Evolutionary conservation across 2,329 filamentous ascomycete species (phyloP).

Genomic region (Balansia obtecta): DNA sequence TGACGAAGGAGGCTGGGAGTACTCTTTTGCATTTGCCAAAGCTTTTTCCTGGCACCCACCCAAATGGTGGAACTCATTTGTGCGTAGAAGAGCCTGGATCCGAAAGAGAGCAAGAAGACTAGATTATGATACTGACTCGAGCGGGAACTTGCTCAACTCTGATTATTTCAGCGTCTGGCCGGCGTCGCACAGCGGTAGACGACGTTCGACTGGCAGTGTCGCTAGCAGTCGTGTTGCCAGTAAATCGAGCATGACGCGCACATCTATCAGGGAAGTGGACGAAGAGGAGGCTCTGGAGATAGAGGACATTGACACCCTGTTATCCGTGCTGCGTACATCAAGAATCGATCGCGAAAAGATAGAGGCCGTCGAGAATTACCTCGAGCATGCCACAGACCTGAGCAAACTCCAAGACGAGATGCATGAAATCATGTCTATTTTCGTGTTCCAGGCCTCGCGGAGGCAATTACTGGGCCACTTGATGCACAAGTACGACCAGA

Average conservation of each 20-base stretch:
- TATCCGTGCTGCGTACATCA: conserved; percentile 53
- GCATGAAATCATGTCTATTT: conserved; percentile 72
- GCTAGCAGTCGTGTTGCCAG: conserved; percentile 20
- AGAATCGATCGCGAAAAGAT: conserved; percentile 88
- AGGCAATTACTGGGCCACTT: conserved; percentile 62
- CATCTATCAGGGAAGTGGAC: conserved; percentile 29
- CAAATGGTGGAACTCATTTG: conserved; percentile 89
- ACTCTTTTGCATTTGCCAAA: conserved; percentile 74
- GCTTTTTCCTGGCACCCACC: conserved; percentile 77
- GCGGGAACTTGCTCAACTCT: conserved; percentile 55
- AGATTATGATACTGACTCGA: conserved; percentile 28
- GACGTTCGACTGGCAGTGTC: conserved; percentile 20
- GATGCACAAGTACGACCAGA: conserved; percentile 41
- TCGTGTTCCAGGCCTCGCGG: conserved; percentile 83
- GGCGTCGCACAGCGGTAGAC: conserved; percentile 24
- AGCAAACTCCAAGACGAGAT: conserved; percentile 64
- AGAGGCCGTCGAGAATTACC: conserved; percentile 68
- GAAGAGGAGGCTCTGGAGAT: conserved; percentile 49
- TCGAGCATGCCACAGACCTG: conserved; percentile 68
- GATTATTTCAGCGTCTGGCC: conserved; percentile 72
- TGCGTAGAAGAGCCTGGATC: conserved; percentile 81
- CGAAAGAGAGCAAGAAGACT: conserved; percentile 59
- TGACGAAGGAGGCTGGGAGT: conserved; percentile 92
- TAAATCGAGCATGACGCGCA: conserved; percentile 24
- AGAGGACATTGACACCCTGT: conserved; percentile 53